phyloP scores from a whole-genome alignment of 2,329 filamentous ascomycete genomes.

The Onygenales sp. region DNA sequence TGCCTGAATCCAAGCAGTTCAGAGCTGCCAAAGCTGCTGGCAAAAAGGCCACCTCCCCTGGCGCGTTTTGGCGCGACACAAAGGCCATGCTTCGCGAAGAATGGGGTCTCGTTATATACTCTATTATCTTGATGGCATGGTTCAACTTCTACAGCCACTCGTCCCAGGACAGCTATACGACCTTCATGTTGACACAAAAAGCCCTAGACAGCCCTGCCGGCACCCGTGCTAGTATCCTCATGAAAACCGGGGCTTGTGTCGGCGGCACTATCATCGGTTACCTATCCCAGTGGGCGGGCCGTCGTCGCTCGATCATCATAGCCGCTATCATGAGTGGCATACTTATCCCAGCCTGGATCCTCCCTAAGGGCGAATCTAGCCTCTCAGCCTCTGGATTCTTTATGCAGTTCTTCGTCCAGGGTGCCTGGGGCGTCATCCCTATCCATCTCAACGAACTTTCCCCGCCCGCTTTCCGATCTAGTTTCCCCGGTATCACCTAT shows the following conservation, averaged over 20 bases:
- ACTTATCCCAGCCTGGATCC: slow-evolving; percentile 70
- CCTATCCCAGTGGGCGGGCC: slow-evolving; percentile 63
- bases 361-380: slow-evolving; percentile 31
- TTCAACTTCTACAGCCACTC: slow-evolving; percentile 70
- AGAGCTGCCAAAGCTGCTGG: slow-evolving; percentile 56
- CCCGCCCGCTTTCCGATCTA: slow-evolving; percentile 52
- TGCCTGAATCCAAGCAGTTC: slow-evolving; percentile 77
- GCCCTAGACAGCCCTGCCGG: slow-evolving; percentile 55
- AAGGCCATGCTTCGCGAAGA: slow-evolving; percentile 58
- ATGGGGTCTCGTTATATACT: slow-evolving; percentile 71
- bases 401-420: slow-evolving; percentile 70
- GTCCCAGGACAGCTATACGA: slow-evolving; percentile 72
- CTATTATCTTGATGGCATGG: slow-evolving; percentile 68
- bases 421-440: slow-evolving; percentile 65
- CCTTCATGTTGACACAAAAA: slow-evolving; percentile 67
- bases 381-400: slow-evolving; percentile 76
- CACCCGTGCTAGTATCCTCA: slow-evolving; percentile 67
- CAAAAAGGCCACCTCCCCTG: slow-evolving; percentile 34
- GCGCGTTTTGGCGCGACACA: slow-evolving; percentile 59
- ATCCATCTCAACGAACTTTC: slow-evolving; percentile 59
- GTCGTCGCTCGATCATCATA: slow-evolving; percentile 46
- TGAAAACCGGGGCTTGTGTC: slow-evolving; percentile 69
- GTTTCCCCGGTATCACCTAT: slow-evolving; percentile 55
- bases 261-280: slow-evolving; percentile 67
- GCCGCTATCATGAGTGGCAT: slow-evolving; percentile 55